Base-by-base conservation (phyloP, 1,284 basidiomycete species). In the Cronartium ribicola region DNA sequence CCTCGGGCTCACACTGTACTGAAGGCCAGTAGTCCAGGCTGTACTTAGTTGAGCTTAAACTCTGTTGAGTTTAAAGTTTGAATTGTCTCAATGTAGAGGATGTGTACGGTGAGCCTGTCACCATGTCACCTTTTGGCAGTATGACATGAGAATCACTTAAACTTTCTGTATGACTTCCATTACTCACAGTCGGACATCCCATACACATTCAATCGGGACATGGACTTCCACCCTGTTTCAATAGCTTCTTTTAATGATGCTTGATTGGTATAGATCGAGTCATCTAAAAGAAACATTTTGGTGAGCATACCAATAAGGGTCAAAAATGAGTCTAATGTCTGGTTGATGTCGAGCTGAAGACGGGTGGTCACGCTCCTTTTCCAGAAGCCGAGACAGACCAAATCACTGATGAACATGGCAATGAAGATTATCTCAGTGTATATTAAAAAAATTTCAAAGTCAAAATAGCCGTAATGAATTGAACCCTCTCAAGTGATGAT, bases 291-390 rank as follows among this genome's bases (percentile, higher is more conserved):
- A 80, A 97, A 96, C 0, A 90, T 89, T 67, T 86, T 85, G 0
- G 90, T 91, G 66, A 95, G 84, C 82, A 92, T 88, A 1, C 86
- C 84, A 3, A 96, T 84, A 3, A 97, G 85, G 0, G 91, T 95
- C 0, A 89, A 86, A 80, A 94, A 96, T 0, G 92, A 94, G 75
- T 89, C 87, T 14, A 97, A 84, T 0, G 91, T 92, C 79, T 88
- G 88, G 51, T 87, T 87, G 87, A 96, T 93, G 79, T 92, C 84
- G 1, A 60, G 48, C 40, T 94, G 92, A 6, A 98, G 86, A 74
- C 89, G 89, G 17, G 86, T 85, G 0, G 90, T 92, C 0, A 94
- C 94, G 46, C 89, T 90, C 86, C 89, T 39, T 84, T 91, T 92
- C 81, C 92, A 95, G 10, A 98, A 81, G 44, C 85, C 78, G 79